Evolutionary conservation across 1,284 basidiomycete genomes (phyloP).

Genomic region (Thecaphora frezii): DNA sequence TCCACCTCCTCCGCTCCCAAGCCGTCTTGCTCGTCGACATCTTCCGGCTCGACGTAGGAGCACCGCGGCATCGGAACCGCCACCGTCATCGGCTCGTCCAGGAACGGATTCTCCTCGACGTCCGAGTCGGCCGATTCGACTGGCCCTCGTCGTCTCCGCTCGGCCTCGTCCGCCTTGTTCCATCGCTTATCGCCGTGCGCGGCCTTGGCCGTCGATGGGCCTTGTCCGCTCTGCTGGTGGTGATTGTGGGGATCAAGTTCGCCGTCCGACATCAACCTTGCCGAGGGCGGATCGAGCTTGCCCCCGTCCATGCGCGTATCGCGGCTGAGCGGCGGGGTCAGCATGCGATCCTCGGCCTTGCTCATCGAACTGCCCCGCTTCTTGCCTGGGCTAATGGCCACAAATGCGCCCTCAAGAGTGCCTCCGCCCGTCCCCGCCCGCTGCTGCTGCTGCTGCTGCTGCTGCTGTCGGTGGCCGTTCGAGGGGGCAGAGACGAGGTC

Average conservation of each 20-base stretch:
- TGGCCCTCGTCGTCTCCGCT: no score
- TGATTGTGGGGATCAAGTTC: neutral
- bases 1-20: slow-evolving; percentile 14
- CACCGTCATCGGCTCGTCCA: no score
- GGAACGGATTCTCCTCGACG: slow-evolving; percentile 28
- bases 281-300: neutral
- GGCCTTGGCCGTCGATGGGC: neutral
- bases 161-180: slow-evolving; percentile 1
- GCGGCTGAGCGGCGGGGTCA: neutral
- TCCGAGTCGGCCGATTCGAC: slow-evolving; percentile 16
- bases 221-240: neutral
- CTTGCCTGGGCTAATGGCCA: no score
- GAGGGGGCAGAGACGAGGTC: no score
- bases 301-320: neutral
- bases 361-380: neutral
- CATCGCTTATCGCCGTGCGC: slow-evolving; percentile 2
- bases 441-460: no score
- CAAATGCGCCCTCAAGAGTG: no score
- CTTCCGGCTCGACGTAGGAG: neutral
- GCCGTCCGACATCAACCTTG: neutral
- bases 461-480: neutral
- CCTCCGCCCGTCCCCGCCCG: no score
- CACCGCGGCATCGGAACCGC: no score
- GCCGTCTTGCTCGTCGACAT: neutral
- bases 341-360: neutral